Evolutionary conservation across 257 asterid genomes (phyloP).

Genomic region (Datura wrightii): DNA sequence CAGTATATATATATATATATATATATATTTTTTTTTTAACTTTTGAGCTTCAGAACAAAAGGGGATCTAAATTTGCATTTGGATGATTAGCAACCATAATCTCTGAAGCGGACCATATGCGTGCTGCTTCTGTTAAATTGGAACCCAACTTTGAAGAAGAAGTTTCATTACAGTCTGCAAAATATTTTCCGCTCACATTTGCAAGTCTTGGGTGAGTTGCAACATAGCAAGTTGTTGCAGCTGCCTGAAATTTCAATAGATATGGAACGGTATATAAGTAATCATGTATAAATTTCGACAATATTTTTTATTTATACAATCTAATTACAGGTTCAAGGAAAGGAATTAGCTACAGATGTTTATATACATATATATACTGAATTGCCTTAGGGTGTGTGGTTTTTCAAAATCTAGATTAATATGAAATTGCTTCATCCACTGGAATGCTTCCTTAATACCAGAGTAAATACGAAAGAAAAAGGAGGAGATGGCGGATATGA

Average conservation of each 20-base stretch:
- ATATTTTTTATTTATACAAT: neutral
- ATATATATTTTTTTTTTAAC: too few species aligned
- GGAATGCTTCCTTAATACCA: too few species aligned
- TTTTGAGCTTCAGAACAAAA: neutral
- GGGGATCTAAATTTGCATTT: constrained; percentile 35
- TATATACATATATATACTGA: neutral
- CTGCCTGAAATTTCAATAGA: constrained; percentile 59
- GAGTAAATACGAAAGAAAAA: neutral
- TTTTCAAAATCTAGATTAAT: too few species aligned
- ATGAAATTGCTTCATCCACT: too few species aligned
- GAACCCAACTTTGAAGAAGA: constrained; percentile 73
- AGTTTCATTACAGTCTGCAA: constrained; percentile 86
- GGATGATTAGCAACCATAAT: constrained; percentile 53
- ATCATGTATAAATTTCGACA: neutral
- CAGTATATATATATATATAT: too few species aligned
- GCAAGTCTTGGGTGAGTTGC: constrained; percentile 71
- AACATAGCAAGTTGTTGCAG: constrained; percentile 92
- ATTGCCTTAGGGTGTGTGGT: neutral
- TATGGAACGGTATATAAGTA: neutral
- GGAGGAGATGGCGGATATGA: neutral
- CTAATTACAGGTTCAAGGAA: neutral
- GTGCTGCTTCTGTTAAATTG: constrained; percentile 63
- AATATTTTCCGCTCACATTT: constrained; percentile 75
- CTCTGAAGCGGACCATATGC: constrained; percentile 80
- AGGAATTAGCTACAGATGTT: neutral